These are phyloP conservation scores for Heterobasidion irregulare DNA, from an alignment of 1,284 basidiomycete species.

Conservation along the genomic window DNA sequence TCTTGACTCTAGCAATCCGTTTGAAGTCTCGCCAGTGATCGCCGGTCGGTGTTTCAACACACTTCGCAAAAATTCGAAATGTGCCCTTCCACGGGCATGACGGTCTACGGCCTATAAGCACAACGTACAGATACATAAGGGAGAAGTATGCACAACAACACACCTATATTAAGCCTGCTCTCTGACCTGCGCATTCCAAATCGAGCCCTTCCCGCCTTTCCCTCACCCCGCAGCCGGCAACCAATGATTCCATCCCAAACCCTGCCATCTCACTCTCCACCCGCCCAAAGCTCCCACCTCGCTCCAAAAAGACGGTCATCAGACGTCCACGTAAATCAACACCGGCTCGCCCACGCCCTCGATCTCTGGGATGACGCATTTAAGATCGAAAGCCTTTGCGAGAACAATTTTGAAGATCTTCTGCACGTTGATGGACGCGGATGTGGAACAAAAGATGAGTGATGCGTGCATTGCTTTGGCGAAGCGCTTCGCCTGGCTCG, in stretches of 20 bases:
- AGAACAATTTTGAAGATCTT: conserved; percentile 98
- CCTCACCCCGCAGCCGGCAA: no score
- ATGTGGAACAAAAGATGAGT: conserved; percentile 96
- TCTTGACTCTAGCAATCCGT: neutral
- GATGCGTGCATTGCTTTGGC: conserved; percentile 98
- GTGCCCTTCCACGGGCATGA: neutral
- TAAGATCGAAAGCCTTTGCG: conserved; percentile 83
- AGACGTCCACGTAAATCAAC: conserved; percentile 88
- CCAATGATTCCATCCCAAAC: neutral
- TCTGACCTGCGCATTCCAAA: neutral
- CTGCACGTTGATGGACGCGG: conserved; percentile 97
- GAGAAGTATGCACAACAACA: neutral
- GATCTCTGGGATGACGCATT: conserved; percentile 96
- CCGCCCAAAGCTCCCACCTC: neutral
- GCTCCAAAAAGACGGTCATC: conserved; percentile 13
- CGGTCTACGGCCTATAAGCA: no score
- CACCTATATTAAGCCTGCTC: neutral
- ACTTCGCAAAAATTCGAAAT: neutral
- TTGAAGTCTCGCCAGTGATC: neutral
- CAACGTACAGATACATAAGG: neutral
- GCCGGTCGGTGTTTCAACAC: neutral
- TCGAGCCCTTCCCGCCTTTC: neutral
- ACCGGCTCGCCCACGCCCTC: conserved; percentile 91
- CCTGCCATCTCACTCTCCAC: neutral
- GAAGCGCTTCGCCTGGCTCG: conserved; percentile 75